Evolutionary conservation across 257 asterid species (phyloP), one percentile per base, ranked within the genome.

Genomic region (Capsicum rhomboideum): DNA sequence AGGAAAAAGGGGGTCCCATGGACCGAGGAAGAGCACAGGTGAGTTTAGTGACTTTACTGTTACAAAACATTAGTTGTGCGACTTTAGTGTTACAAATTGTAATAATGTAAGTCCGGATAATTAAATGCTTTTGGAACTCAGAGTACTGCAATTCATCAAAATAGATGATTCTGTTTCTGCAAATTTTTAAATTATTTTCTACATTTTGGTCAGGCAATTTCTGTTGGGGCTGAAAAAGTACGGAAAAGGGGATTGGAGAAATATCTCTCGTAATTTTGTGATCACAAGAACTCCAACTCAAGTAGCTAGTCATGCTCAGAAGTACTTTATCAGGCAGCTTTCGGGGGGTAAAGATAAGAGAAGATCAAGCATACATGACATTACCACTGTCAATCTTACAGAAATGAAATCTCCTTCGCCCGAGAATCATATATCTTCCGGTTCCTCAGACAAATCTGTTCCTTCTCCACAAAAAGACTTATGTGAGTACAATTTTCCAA

Each of bases 1-100:
- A 88, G 99, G 89, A 96, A 91, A 84, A 96, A 94, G 82, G 99
- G 99, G 0, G 95, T 94, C 9, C 97, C 98, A 0, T 96, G 99
- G 99, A 94, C 97, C 0, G 99, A 94, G 83, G 98, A 96, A 89
- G 99, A 96, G 61, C 99, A 96, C 92, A 91, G 96, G 99, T 93
- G 49, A 78, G 50, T 81, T 28, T 44, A 12, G 12, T 21, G 8
- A 4, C 16, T 59, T 46, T 59, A 13, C 13, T 28, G 29, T 29
- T 82, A 61, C 21, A 29, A 29, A 66, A 53, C 16, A 13, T 50
- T 53, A 2, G n/a, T 18, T 53, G 8, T 53, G 20, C 14, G 8
- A 14, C 58, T 53, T 14, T 16, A 52, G 56, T 4, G 20, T 52
- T 16, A 52, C 20, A 52, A 14, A 14, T 12, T 52, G 14, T 17